Evolutionary conservation across 768 basidiomycete species (phyloP), one percentile per base, ranked within the genome.

Genomic region (Albatrellus ellisii): DNA sequence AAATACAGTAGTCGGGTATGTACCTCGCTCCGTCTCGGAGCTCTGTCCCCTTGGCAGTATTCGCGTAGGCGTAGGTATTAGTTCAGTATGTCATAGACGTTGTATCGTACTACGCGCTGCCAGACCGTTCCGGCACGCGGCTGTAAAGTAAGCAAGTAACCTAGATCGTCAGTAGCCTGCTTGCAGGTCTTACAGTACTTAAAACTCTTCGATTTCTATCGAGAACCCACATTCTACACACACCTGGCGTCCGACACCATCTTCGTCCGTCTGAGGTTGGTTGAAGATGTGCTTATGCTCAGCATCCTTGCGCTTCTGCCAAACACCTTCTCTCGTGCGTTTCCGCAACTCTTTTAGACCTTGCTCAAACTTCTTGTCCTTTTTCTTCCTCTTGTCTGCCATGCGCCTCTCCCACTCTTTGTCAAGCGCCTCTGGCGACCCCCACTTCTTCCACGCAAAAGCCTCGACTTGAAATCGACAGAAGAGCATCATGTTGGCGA

Each of bases 401-500:
- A 72, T 73, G 40, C 92, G 72, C 26, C 70, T 68, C 51, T 85
- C 80, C 59, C 79, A 98, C 56, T 97, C 94, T 5, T 69, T 72
- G 54, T 98, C 94, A 36, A 99, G 60, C 8, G 77, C 88, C 58
- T 95, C 91, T 7, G 87, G 72, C 1, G 89, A 86, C 0, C 90
- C 92, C 95, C 95, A 99, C 62, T 99, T 99, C 57, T 86, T 80
- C 83, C 82, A 95, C 4, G 95, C 94, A 60, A 92, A 97, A 34
- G 80, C 86, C 59, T 99, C 95, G 2, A 95, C 88, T 59, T 98
- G 94, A 54, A 67, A 82, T 26, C 95, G 78, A 4, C 97, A 68
- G 62, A 85, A 98, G 17, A 99, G 70, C 95, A 98, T 98, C 95
- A 98, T 98, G 66, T 98, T 99, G 26, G 86, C 85, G 56, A 86